Evolutionary conservation across 1,139 yeast species (phyloP), one percentile per base, ranked within the genome.

Genomic region (Casaregolazyma lundiana): DNA sequence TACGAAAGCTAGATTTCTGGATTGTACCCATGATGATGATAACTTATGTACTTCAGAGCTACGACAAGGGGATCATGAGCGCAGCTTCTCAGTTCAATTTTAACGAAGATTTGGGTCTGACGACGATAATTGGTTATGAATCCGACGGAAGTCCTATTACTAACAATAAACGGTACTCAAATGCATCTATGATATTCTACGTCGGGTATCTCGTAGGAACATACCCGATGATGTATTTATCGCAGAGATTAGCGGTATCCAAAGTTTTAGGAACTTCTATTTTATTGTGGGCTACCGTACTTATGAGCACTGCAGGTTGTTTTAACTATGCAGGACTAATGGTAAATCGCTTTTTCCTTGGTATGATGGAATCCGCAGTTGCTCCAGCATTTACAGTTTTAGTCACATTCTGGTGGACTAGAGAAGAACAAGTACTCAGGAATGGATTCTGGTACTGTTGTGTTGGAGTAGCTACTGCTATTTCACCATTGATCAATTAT

Each of bases 351-450:
- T 43, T 43, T 35, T 41, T 49, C 54, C 35, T 58, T 52, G 43
- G 80, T 72, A 53, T 76, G 72, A 58, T 69, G 76, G 17, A 77
- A 48, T 26, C 71, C 67, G 48, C 78, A 76, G 26, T 82, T 83
- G 53, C 80, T 77, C 20, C 69, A 6, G 2, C 13, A 4, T n/a
- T 26, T 13, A 26, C 11, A 6, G 13, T 15, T 11, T 26, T n/a
- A 6, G 13, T 26, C 15, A n/a, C 32, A 2, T 26, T n/a, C 13
- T 80, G 76, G 71, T 79, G 76, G 62, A 75, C 68, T 41, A 68
- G 66, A 55, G 74, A 68, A 36, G 80, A 75, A 60, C 77, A 68
- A 47, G 76, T 70, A 51, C 61, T 70, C 38, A 70, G 81, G 57
- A 65, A 48, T 38, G 52, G 55, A 15, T 21, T 46, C 7, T 53